A percentile compares a stretch with the other conserved stretches of the same genome.
Conservation (phyloP, 129 eudicot species). For the Flaveria trinervia region DNA sequence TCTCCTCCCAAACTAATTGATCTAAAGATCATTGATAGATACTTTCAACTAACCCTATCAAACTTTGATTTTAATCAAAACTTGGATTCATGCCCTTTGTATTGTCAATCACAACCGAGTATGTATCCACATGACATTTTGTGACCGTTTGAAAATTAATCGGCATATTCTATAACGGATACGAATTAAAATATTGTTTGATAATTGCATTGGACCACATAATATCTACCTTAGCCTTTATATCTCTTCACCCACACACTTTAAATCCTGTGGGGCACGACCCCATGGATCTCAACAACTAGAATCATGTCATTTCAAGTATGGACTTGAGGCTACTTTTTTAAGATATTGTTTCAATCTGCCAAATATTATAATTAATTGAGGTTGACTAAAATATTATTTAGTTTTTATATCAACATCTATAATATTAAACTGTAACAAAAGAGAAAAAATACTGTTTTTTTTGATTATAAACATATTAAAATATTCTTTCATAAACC, state of each 20-base stretch:
- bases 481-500: too few species aligned
- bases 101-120: background rate
- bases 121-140: background rate
- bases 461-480: too few species aligned
- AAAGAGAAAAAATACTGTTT: too few species aligned
- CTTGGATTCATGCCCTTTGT: background rate
- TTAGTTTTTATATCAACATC: too few species aligned
- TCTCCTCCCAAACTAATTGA: too few species aligned
- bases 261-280: background rate
- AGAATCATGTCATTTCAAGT: background rate
- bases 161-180: slow-evolving; percentile 15
- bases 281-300: background rate
- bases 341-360: background rate
- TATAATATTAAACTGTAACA: too few species aligned
- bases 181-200: background rate
- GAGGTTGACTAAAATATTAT: too few species aligned
- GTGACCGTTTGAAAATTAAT: slow-evolving; percentile 1
- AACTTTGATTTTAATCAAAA: too few species aligned
- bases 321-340: background rate
- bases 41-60: too few species aligned
- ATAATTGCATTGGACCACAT: slow-evolving; percentile 25
- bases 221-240: background rate
- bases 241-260: background rate
- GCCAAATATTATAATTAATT: background rate
- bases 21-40: too few species aligned